Base-by-base conservation (phyloP, 805 yeast species). In the Lachancea sp. region DNA sequence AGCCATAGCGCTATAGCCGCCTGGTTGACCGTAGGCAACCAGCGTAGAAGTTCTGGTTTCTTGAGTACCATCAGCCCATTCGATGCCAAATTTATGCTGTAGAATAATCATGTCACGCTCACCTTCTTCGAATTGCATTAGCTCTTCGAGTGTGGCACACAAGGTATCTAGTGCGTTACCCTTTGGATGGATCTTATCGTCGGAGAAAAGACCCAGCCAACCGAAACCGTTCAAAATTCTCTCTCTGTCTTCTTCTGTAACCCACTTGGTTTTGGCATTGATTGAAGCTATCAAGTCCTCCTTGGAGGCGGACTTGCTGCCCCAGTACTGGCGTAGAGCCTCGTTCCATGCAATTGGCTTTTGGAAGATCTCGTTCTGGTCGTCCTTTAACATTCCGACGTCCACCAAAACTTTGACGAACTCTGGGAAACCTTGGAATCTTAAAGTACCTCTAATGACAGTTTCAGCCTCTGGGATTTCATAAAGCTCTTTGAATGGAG, bases 351-450 rank as follows among this genome's bases (percentile, higher is more conserved):
- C 72, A 43, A 72, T 66, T 38, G 74, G 66, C 43, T 68, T 58
- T 45, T 73, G 56, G 68, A 89, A 79, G 48, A 72, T 68, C 45
- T 76, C 80, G 47, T 67, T 64, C 49, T 75, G 75, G 21, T 77
- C 81, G 54, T 92, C 98, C 62, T 78, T 80, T 61, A 92, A 74
- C 76, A 92, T 81, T 19, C 96, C 97, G 54, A 88, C 69, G 67
- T 90, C 97, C 43, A 92, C 97, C 37, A 92, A 75, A 34, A 83
- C 97, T 71, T 89, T 89, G 65, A 89, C 81, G 65, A 92, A 90
- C 71, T 90, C 96, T 45, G 97, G 96, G 90, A 92, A 92, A 37
- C 98, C 98, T 71, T 88, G 97, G 79, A 75, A 92, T 72, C 98
- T 80, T 63, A 92, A 75, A 49, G 98, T 92, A 61, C 98, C 98